A percentile compares a stretch with the other conserved stretches of the same genome.
These are phyloP conservation scores for Phylloporus sp. DNA, from an alignment of 768 basidiomycete species.

Conservation along the genomic window DNA sequence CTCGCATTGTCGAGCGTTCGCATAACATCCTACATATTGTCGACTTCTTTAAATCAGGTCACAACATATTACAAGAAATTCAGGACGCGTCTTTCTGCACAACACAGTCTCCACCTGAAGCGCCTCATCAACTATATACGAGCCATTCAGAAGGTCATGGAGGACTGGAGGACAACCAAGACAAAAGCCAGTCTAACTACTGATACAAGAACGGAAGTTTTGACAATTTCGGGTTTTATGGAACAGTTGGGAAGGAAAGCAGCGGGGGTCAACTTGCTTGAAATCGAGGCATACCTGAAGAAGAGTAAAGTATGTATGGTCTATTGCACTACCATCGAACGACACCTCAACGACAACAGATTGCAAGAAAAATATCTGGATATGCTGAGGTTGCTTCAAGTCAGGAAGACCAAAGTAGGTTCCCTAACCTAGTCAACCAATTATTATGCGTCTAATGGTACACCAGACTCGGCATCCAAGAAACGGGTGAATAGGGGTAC, in stretches of 20 bases:
- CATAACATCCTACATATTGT: constrained; percentile 54
- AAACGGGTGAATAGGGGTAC: constrained; percentile 39
- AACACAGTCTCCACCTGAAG: constrained; percentile 75
- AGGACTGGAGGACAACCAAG: constrained; percentile 44
- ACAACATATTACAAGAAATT: constrained; percentile 74
- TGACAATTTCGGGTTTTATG: constrained; percentile 66
- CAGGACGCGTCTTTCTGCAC: constrained; percentile 65
- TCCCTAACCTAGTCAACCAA: background rate
- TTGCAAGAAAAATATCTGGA: constrained; percentile 79
- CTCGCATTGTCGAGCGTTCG: constrained; percentile 78
- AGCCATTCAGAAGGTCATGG: constrained; percentile 56
- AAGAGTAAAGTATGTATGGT: constrained; percentile 86
- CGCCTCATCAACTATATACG: constrained; percentile 73
- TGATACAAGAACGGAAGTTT: constrained; percentile 48
- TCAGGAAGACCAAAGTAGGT: constrained; percentile 33
- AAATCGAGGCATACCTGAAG: constrained; percentile 76
- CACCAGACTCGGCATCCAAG: constrained; percentile 6
- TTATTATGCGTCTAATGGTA: background rate
- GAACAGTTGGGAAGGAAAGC: constrained; percentile 62
- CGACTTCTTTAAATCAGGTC: constrained; percentile 69
- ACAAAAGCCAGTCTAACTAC: constrained; percentile 8
- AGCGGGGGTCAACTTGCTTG: constrained; percentile 76
- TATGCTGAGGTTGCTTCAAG: constrained; percentile 65
- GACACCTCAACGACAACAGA: constrained; percentile 31
- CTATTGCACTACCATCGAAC: background rate